These are phyloP conservation scores for Termitomyces sp. DNA, from an alignment of 768 basidiomycete species.

Conservation along the genomic window DNA sequence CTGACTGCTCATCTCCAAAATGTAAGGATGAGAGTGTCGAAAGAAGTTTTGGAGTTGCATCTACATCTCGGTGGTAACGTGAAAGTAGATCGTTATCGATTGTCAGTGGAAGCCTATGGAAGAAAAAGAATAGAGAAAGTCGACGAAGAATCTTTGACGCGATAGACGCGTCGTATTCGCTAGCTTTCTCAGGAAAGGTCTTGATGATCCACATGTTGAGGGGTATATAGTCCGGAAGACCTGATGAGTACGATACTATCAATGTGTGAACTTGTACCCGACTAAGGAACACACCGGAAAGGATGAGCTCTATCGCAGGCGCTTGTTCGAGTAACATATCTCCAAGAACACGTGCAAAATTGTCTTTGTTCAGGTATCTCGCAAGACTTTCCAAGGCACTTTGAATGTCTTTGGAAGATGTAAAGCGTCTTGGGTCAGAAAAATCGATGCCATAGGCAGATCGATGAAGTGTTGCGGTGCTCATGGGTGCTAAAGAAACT, in stretches of 20 bases:
- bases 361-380: conserved; percentile 18
- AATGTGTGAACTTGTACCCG: background rate
- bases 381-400: conserved; percentile 18
- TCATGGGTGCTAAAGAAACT: background rate
- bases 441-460: conserved; percentile 16
- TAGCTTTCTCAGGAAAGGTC: conserved; percentile 24
- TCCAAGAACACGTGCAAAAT: conserved; percentile 17
- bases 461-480: conserved; percentile 15
- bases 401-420: conserved; percentile 16
- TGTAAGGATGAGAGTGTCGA: background rate
- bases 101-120: background rate
- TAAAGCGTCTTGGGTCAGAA: conserved; percentile 14
- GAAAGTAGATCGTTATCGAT: background rate
- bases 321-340: conserved; percentile 18
- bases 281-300: conserved; percentile 20
- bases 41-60: conserved; percentile 8
- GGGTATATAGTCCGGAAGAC: conserved; percentile 7
- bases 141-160: conserved; percentile 8
- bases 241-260: background rate
- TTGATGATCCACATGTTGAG: conserved; percentile 26
- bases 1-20: background rate
- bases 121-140: conserved; percentile 7
- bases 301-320: conserved; percentile 20
- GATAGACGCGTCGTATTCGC: conserved; percentile 3
- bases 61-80: conserved; percentile 6